Evolutionary conservation across 2,329 filamentous ascomycete species (phyloP), one percentile per base, ranked within the genome.

Genomic region (Clonostachys rosea): DNA sequence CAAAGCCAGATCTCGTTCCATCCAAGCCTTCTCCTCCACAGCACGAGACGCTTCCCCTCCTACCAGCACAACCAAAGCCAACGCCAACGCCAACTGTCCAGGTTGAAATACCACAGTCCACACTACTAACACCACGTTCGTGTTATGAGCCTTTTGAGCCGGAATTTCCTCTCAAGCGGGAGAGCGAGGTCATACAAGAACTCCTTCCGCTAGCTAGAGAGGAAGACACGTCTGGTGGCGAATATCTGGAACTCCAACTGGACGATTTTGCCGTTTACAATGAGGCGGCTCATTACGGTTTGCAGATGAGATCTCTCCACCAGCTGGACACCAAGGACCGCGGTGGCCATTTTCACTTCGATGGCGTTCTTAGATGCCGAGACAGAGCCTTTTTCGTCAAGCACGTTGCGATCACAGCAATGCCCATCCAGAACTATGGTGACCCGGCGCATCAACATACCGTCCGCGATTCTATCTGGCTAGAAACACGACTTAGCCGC

Each of bases 401-500:
- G 42, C 65, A 60, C 0, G 67, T 88, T 0, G 66, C 71, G 0
- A 86, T 92, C 42, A 57, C 64, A 0, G 67, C 75, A 1, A 64
- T 87, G 2, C 83, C 85, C 0, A 75, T 94, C 11, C 86, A 82
- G 3, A 82, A 83, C 30, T 90, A 91, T 57, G 80, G 79, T 0
- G 47, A 51, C 0, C 59, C 73, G 2, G 58, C 69, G 0, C 24
- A 30, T 30, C 56, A 70, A 7, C 60, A 73, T 18, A 73, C 76
- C 0, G 73, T 83, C 4, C 68, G 63, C 3, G 69, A 70, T 9
- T 65, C 76, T 14, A 72, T 91, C 2, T 91, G 84, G 76, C 74
- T 92, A 3, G 75, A 80, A 16, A 86, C 86, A 0, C 43, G 53
- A 0, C 45, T 66, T 0, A 77, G 78, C 46, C 62, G 56, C 0